phyloP scores from a whole-genome alignment of 306 rosid genomes.

The Quercus rubra region DNA sequence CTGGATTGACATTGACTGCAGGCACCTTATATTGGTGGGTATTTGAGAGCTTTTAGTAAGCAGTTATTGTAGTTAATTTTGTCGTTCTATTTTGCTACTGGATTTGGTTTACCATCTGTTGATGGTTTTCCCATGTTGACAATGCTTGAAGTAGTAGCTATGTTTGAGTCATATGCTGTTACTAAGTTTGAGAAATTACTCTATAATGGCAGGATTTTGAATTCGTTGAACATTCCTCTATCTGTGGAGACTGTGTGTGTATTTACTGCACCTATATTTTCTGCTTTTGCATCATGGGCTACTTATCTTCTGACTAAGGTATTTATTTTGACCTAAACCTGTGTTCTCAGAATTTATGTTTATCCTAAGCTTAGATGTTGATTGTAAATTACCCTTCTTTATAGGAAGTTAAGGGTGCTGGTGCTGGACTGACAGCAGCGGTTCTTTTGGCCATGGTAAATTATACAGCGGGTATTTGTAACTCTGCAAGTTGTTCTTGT shows the following conservation, averaged over 20 bases:
- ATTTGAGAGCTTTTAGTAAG: conserved; percentile 14
- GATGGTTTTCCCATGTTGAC: conserved; percentile 3
- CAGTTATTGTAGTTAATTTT: neutral
- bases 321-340: conserved; percentile 20
- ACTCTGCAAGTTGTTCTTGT: conserved; percentile 11
- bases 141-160: conserved; percentile 8
- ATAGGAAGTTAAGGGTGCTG: conserved; percentile 93
- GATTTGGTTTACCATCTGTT: neutral
- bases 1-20: conserved; percentile 95
- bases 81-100: conserved; percentile 1
- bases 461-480: conserved; percentile 25
- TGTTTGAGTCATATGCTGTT: conserved; percentile 4
- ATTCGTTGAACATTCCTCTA: conserved; percentile 88
- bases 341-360: neutral
- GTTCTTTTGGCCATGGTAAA: conserved; percentile 90
- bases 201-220: conserved; percentile 58
- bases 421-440: conserved; percentile 97
- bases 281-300: conserved; percentile 98
- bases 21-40: conserved; percentile 89
- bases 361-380: conserved; percentile 21
- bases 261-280: conserved; percentile 95
- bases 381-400: conserved; percentile 18
- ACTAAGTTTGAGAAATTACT: conserved; percentile 19
- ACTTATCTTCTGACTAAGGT: conserved; percentile 88
- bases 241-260: conserved; percentile 98